These are phyloP conservation scores for Nothophaeocryptopus gaeumannii DNA, from an alignment of 2,329 filamentous ascomycete species.

Conservation along the genomic window DNA sequence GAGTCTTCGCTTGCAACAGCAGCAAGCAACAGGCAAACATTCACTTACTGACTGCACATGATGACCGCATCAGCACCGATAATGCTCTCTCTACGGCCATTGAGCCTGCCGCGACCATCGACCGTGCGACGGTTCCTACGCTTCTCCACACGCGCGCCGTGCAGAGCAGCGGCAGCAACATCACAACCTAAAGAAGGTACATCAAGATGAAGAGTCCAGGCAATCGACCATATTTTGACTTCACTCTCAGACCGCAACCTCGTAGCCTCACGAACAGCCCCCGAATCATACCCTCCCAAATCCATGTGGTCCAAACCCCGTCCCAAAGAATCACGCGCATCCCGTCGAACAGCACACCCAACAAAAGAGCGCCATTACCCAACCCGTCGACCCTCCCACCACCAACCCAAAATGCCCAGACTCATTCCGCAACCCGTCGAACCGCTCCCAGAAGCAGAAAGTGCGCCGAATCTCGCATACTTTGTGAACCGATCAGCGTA, in stretches of 20 bases:
- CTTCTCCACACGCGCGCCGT: constrained; percentile 38
- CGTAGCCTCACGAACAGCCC: constrained; percentile 33
- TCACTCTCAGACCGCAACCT: constrained; percentile 32
- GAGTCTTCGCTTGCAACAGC: too few relatives aligned
- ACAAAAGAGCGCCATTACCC: constrained; percentile 35
- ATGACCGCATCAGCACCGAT: constrained; percentile 39
- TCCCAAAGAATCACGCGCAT: constrained; percentile 37
- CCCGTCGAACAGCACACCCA: constrained; percentile 35
- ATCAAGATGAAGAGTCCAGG: constrained; percentile 24
- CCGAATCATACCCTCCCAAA: constrained; percentile 33
- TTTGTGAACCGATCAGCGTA: constrained; percentile 68
- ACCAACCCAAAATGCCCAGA: constrained; percentile 16
- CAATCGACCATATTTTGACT: neutral
- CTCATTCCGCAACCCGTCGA: constrained; percentile 29
- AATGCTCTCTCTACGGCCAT: constrained; percentile 41
- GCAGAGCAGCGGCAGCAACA: constrained; percentile 29
- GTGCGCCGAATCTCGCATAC: constrained; percentile 58
- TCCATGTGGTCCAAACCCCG: constrained; percentile 35
- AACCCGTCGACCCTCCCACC: constrained; percentile 29
- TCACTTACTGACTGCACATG: constrained; percentile 7
- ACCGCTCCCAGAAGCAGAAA: constrained; percentile 29
- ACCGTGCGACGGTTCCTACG: constrained; percentile 40
- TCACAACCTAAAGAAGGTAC: constrained; percentile 11
- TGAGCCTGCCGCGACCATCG: constrained; percentile 37
- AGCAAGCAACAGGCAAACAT: neutral